Percentiles rank a stretch among this genome's conserved stretches.
Evolutionary conservation across 2,329 filamentous ascomycete species (phyloP).

Genomic region (Fusarium veterinarium): DNA sequence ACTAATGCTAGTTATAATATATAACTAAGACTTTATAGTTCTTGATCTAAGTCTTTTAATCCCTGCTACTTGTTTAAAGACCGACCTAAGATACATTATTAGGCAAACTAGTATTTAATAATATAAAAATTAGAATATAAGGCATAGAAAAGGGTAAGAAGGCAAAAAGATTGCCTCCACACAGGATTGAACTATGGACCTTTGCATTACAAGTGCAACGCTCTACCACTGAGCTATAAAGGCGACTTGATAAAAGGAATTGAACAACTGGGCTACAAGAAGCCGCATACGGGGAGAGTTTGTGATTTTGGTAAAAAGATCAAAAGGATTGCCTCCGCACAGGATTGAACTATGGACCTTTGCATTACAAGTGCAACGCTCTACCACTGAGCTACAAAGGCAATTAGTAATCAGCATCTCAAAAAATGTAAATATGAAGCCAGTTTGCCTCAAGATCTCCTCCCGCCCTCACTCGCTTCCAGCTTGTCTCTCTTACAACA

Average conservation of each 20-base stretch:
- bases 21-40: background rate
- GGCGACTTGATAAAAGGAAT: background rate
- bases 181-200: slow-evolving; percentile 41
- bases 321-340: slow-evolving; percentile 34
- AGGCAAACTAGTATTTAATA: background rate
- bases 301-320: background rate
- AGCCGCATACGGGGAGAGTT: no score
- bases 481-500: background rate
- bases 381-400: slow-evolving; percentile 41
- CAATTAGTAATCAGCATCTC: background rate
- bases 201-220: slow-evolving; percentile 42
- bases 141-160: background rate
- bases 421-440: background rate
- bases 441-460: no score
- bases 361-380: slow-evolving; percentile 43
- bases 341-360: slow-evolving; percentile 43
- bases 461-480: no score
- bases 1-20: no score
- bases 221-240: slow-evolving; percentile 41
- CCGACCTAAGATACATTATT: background rate
- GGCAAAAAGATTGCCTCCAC: slow-evolving; percentile 31
- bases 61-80: background rate
- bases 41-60: background rate
- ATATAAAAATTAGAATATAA: background rate
- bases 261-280: background rate